phyloP scores from a whole-genome alignment of 495 filamentous ascomycete genomes.

The Mycothermus thermophilus region DNA sequence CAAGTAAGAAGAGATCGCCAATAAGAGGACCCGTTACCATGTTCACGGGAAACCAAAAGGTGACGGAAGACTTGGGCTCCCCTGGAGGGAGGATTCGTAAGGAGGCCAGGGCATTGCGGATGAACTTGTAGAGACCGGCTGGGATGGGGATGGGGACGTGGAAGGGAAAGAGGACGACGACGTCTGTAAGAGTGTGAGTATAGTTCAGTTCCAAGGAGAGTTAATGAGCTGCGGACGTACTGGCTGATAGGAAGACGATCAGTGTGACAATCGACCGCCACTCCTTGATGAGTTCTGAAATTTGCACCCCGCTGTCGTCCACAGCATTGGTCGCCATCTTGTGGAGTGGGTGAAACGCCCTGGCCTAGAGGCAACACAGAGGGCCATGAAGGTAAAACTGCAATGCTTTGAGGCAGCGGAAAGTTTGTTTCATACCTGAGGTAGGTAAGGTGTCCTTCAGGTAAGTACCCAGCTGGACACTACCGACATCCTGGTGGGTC shows the following conservation, averaged over 20 bases:
- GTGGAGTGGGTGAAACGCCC: background rate
- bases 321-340: background rate
- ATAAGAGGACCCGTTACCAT: conserved; percentile 52
- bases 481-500: too few relatives aligned
- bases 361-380: background rate
- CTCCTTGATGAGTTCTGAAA: conserved; percentile 38
- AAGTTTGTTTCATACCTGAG: too few relatives aligned
- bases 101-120: conserved; percentile 27
- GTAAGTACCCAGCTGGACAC: too few relatives aligned
- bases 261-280: conserved; percentile 53
- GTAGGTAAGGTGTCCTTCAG: too few relatives aligned
- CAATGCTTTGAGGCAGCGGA: too few relatives aligned
- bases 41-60: conserved; percentile 45
- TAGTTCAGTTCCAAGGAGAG: too few relatives aligned
- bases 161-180: conserved; percentile 51
- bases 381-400: background rate
- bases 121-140: conserved; percentile 26
- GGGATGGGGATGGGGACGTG: conserved; percentile 45
- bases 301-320: conserved; percentile 24
- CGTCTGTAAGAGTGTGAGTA: conserved; percentile 28
- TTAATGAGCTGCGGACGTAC: conserved; percentile 29
- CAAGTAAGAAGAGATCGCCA: conserved; percentile 51
- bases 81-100: conserved; percentile 38
- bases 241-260: conserved; percentile 48
- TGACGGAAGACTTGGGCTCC: conserved; percentile 22